Evolutionary conservation across 1,284 basidiomycete genomes (phyloP).

Genomic region (Sporisorium reilianum): DNA sequence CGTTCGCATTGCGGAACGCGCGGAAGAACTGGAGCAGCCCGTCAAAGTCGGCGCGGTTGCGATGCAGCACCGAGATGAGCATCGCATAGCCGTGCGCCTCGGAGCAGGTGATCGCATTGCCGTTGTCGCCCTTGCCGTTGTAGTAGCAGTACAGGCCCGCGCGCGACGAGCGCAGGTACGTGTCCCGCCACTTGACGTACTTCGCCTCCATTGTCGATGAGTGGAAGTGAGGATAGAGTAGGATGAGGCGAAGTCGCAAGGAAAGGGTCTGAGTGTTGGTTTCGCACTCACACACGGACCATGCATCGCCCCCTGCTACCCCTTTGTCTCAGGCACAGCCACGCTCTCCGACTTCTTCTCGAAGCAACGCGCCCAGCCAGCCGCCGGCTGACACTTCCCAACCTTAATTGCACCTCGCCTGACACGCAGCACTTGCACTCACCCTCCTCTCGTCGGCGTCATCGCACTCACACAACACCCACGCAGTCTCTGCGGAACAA

Average conservation of each 20-base stretch:
- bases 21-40: conserved; percentile 58
- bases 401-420: no score
- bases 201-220: conserved; percentile 48
- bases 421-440: no score
- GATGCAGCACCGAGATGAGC: conserved; percentile 60
- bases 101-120: conserved; percentile 64
- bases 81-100: conserved; percentile 66
- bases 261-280: conserved; percentile 7
- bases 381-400: neutral
- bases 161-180: conserved; percentile 37
- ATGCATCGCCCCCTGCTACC: neutral
- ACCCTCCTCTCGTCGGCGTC: no score
- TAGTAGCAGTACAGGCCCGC: conserved; percentile 60
- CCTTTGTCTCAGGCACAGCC: conserved; percentile 19
- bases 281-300: conserved; percentile 12
- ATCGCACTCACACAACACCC: no score
- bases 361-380: neutral
- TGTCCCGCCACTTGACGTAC: conserved; percentile 42
- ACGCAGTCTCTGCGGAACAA: neutral
- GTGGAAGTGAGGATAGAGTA: neutral
- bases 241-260: neutral
- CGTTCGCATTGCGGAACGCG: conserved; percentile 49
- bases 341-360: conserved; percentile 1
- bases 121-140: conserved; percentile 58
- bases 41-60: conserved; percentile 59